A percentile compares a stretch with the other conserved stretches of the same genome.
phyloP scores from a whole-genome alignment of 495 filamentous ascomycete genomes.

The Tetracladium marchalianum region DNA sequence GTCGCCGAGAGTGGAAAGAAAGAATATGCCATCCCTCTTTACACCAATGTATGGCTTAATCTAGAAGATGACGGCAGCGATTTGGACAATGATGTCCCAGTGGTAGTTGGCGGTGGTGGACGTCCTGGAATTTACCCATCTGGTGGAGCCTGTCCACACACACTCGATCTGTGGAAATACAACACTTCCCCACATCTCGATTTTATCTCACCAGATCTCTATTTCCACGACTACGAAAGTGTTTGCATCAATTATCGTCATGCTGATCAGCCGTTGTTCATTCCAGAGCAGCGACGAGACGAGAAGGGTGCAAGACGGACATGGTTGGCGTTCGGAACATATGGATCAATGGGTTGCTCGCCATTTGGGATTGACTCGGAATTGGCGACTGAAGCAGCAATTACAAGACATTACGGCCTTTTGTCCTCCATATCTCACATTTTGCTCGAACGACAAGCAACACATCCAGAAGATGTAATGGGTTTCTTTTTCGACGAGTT shows the following conservation, averaged over 20 bases:
- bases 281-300: conserved; percentile 39
- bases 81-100: conserved; percentile 18
- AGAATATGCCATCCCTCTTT: conserved; percentile 34
- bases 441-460: conserved; percentile 29
- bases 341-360: conserved; percentile 28
- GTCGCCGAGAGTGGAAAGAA: conserved; percentile 32
- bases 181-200: conserved; percentile 31
- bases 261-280: conserved; percentile 36
- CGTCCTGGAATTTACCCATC: conserved; percentile 35
- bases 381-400: conserved; percentile 13
- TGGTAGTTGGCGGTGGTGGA: conserved; percentile 34
- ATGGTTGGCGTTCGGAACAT: conserved; percentile 32
- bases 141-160: conserved; percentile 28
- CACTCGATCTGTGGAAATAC: conserved; percentile 35
- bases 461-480: conserved; percentile 22
- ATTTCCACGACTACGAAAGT: conserved; percentile 32
- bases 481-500: conserved; percentile 40
- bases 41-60: conserved; percentile 40
- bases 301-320: conserved; percentile 34
- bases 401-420: conserved; percentile 31
- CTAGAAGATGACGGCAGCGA: conserved; percentile 24
- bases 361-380: conserved; percentile 40
- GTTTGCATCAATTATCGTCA: conserved; percentile 32
- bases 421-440: conserved; percentile 25
- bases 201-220: conserved; percentile 39